Base-by-base conservation (phyloP, 495 filamentous ascomycete species). In the Penicillium cinerascens region DNA sequence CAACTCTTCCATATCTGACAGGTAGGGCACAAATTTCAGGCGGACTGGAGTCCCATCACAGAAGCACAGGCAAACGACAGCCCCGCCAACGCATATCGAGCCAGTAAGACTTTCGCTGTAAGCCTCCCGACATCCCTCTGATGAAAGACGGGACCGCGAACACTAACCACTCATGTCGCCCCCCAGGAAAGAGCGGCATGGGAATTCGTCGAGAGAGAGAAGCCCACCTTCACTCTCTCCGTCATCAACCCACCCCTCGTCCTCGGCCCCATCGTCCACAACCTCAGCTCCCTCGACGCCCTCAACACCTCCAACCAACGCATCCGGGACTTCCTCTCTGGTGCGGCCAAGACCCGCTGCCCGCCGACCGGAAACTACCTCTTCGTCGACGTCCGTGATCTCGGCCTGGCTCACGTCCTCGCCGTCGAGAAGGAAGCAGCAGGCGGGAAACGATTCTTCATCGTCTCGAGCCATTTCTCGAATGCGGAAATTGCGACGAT, bases 231-330 rank as follows among this genome's bases (percentile, higher is more conserved):
- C 55, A 74, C 77, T 13, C 49, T 93, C 6, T 65, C 77, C 3
- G 87, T 85, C 2, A 72, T 87, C 50, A 80, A 79, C 55, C 83
- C 84, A 11, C 79, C 85, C 1, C 69, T n/a, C n/a, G n/a, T 83
- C 17, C 68, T 80, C 8, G 86, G 86, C 0, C 86, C 86, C 0
- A 69, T 85, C 20, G 65, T 68, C 35, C 71, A 76, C 51, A 71
- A 72, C 33, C 67, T 82, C 10, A 72, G 73, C 37, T 73, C 62
- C 18, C 63, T 85, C 3, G 72, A 78, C 35, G 60, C 63, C 4
- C 59, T 85, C 5, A 86, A 85, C 60, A 81, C 82, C n/a, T 84
- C 79, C 40, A 82, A 82, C 52, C 47, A 76, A 53, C 59, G 70
- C 13, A 71, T 82, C 22, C 63, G 74, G 1, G 67, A 74, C 17